These are phyloP conservation scores for Neospora caninum DNA, from an alignment of 169 alveolate genomes.

Conservation along the genomic window DNA sequence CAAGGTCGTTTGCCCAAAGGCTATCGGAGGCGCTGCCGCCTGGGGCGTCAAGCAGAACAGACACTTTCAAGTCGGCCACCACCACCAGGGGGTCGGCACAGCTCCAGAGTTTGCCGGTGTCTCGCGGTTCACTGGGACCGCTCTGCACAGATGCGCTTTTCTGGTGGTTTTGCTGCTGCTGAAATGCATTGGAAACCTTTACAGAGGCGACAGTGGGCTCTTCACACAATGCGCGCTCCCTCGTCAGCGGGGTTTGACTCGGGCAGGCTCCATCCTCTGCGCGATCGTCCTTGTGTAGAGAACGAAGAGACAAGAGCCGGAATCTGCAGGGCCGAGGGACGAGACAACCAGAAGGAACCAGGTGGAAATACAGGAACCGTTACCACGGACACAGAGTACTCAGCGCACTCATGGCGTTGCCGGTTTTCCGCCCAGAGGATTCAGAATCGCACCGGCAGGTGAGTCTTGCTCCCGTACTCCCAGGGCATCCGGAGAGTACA, in stretches of 20 bases:
- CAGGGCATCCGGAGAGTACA: too few relatives aligned
- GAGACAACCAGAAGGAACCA: neutral
- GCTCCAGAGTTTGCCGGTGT: neutral
- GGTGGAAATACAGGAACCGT: too few relatives aligned
- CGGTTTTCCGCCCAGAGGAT: too few relatives aligned
- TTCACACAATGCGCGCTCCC: slow-evolving; percentile 14
- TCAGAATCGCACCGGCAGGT: too few relatives aligned
- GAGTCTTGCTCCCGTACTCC: too few relatives aligned
- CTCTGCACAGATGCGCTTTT: neutral
- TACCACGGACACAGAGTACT: too few relatives aligned
- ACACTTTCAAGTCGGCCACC: neutral
- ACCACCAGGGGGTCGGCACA: slow-evolving; percentile 22
- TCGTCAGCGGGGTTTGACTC: neutral
- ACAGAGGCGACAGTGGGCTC: neutral
- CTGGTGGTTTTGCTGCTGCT: neutral
- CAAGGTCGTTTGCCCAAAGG: neutral
- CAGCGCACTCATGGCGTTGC: too few relatives aligned
- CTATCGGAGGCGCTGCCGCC: neutral
- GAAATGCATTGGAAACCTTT: neutral
- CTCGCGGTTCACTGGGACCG: neutral
- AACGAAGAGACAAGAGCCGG: neutral
- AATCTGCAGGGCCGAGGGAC: neutral
- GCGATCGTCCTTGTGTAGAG: neutral
- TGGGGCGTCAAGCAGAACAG: neutral
- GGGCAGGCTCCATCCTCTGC: neutral